Evolutionary conservation across 1,284 basidiomycete genomes (phyloP), one percentile per base, ranked within the genome.

Genomic region (Trichosporon sp.): DNA sequence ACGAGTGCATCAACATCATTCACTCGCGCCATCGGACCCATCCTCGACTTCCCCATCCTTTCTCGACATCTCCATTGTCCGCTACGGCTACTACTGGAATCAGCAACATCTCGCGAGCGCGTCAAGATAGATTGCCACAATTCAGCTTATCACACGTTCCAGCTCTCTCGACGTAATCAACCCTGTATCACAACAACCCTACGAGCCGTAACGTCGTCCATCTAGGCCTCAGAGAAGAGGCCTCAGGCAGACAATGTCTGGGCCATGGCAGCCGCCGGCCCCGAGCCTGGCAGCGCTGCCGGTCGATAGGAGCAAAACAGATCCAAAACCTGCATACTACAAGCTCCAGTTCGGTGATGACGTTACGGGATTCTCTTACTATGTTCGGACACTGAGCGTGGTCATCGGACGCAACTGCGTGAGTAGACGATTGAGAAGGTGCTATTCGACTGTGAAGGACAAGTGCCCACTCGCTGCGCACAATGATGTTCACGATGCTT

Each of bases 311-410:
- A 78, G 76, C 26, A 82, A 83, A 72, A 84, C 82, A 6, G 83
- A 84, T 68, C 83, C 83, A 14, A 83, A 80, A 65, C 80, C 82
- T 5, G 83, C 83, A 5, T 84, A 80, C 71, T 84, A 84, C 78
- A 84, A 84, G 76, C 77, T 84, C 5, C 83, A 84, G 71, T 84
- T 84, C 68, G 80, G 80, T 31, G 81, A 81, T 72, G 79, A 84
- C 68, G 73, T 79, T 16, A 83, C 82, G n/a, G 83, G 83, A 1
- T 84, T 84, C 76, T 77, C 78, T 8, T 84, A 84, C 72, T 84
- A 84, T 78, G 81, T 84, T 69, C 75, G 81, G 65, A 84, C 82
- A 38, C 73, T 83, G 56, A 76, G 76, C 46, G 80, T 84, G n/a
- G 78, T 83, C 43, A 83, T 84, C 65, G 83, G 83, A 26, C 77